Base-by-base conservation (phyloP, 2,329 filamentous ascomycete species). In the Pleomassaria siparia region DNA sequence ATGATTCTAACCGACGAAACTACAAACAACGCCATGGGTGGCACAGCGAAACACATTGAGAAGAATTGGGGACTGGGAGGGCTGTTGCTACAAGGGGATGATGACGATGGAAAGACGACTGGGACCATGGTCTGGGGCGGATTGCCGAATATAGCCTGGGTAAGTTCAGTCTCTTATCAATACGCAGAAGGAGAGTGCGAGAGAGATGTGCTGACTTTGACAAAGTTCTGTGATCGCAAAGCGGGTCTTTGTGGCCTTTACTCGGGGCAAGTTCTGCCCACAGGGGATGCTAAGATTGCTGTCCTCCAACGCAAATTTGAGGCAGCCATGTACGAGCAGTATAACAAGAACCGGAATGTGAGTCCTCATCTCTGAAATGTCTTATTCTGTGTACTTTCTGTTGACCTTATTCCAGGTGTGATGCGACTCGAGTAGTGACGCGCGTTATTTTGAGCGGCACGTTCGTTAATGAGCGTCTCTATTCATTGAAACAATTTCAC, bases 1-100 rank as follows among this genome's bases (percentile, higher is more conserved):
- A 75, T 74, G 0, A 74, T 80, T 10, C 11, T 66, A 41, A 46
- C 60, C 43, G 46, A 58, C 39, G 51, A 59, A 2, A 39, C 43
- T 32, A 15, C 35, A 1, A 62, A 58, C 28, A 59, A 60, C 25
- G 53, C 52, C 1, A 60, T 67, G 53, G 66, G 66, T 10, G 59
- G 59, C 2, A 56, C 56, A 2, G 32, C 47, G 0, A 44, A 51
- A 11, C 40, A 49, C 1, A 25, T 59, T 1, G 44, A 43, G 11
- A 64, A 60, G 41, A 60, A 69, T 39, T 67, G 59, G 56, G 63
- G 58, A 2, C 52, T 72, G 1, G 68, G 62, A 8, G 69, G 69
- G 3, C 20, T 72, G 26, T 9, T 71, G 11, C 30, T 62, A 5
- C 30, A 43, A 3, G 48, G 44, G 1, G 64, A 68, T 29, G 35